Evolutionary conservation across 108 stramenopile species (phyloP).

Genomic region (Nitzschia palea): DNA sequence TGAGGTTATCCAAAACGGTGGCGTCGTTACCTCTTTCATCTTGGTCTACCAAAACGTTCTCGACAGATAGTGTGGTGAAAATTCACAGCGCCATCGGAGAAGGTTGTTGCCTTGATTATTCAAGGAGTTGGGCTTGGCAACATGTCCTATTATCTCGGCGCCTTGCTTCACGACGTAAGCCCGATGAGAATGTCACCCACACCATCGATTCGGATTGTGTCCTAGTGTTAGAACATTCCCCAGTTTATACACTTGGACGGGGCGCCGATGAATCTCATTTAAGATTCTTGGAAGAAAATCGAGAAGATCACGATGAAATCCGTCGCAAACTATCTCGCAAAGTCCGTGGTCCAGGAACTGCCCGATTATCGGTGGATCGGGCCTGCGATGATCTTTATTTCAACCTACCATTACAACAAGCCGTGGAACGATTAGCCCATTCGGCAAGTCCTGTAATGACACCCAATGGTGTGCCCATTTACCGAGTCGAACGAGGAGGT

Average conservation of each 20-base stretch:
- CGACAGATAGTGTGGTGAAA: not conserved
- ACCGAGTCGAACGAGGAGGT: slow-evolving; percentile 94
- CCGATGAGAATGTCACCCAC: slow-evolving; percentile 8
- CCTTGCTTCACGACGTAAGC: slow-evolving; percentile 27
- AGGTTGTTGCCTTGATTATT: slow-evolving; percentile 52
- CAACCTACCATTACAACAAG: slow-evolving; percentile 15
- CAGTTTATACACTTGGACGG: slow-evolving; percentile 97
- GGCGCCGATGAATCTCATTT: slow-evolving; percentile 82
- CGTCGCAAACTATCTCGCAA: slow-evolving; percentile 32
- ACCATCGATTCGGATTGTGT: slow-evolving; percentile 52
- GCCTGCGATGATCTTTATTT: not conserved
- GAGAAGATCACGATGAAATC: not conserved
- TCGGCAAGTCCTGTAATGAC: slow-evolving; percentile 59
- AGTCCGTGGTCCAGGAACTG: slow-evolving; percentile 43
- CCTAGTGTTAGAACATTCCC: slow-evolving; percentile 91
- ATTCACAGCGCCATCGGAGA: slow-evolving; percentile 19
- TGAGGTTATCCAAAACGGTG: too few relatives aligned
- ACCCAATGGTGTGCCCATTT: slow-evolving; percentile 76
- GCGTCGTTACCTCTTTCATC: not conserved
- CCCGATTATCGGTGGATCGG: slow-evolving; percentile 52
- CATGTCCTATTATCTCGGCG: slow-evolving; percentile 55
- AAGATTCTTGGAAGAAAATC: slow-evolving; percentile 44
- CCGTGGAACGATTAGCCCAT: slow-evolving; percentile 18
- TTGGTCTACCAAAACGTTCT: not conserved
- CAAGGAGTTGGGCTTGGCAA: slow-evolving; percentile 76